Evolutionary conservation across 176 grass and related monocot species (phyloP).

Genomic region (Cenchrus purpureus): DNA sequence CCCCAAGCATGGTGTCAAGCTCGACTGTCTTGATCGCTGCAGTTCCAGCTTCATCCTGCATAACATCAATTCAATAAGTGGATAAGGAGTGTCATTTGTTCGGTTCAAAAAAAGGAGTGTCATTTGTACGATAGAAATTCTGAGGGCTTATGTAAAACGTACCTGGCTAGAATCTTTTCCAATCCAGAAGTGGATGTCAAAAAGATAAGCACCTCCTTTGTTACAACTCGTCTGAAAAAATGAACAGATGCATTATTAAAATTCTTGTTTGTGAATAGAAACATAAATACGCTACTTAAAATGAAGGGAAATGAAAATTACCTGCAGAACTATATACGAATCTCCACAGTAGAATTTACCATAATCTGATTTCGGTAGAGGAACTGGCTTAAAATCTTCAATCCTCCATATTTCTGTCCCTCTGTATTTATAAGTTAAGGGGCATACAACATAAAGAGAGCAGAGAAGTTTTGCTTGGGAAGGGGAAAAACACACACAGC

Average conservation of each 20-base stretch:
- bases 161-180: conserved; percentile 95
- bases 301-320: conserved; percentile 35
- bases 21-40: conserved; percentile 94
- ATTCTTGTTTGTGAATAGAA: background rate
- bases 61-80: conserved; percentile 27
- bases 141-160: conserved; percentile 6
- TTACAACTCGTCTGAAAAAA: conserved; percentile 68
- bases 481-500: background rate
- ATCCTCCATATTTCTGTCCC: conserved; percentile 97
- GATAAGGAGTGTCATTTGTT: conserved; percentile 6
- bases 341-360: conserved; percentile 98
- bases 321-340: conserved; percentile 96
- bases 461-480: background rate
- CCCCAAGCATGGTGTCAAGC: conserved; percentile 91
- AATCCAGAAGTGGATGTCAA: conserved; percentile 93
- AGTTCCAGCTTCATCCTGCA: conserved; percentile 96
- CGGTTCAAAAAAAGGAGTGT: background rate
- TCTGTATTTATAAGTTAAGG: conserved; percentile 62
- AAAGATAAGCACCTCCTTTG: conserved; percentile 66
- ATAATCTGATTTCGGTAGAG: conserved; percentile 77
- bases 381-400: conserved; percentile 90
- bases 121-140: conserved; percentile 17
- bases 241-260: conserved; percentile 28
- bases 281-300: background rate
- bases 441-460: conserved; percentile 23